Conservation (phyloP, 352 stramenopile species). For the Pythium phragmitis region DNA sequence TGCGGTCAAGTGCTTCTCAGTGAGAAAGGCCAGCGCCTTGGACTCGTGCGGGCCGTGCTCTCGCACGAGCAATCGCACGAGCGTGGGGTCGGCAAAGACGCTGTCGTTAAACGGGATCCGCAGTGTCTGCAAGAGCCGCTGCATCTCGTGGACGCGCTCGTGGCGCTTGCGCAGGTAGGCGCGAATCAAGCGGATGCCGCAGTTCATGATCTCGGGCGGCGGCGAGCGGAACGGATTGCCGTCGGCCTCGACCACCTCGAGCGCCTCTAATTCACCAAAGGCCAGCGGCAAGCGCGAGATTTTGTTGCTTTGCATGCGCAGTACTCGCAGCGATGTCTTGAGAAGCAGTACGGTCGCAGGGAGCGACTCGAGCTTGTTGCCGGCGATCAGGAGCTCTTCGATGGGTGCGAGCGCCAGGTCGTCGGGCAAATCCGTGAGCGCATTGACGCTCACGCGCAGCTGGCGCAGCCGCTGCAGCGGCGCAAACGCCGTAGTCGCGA, state of each 20-base stretch:
- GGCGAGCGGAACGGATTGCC: constrained; percentile 76
- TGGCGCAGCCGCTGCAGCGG: constrained; percentile 33
- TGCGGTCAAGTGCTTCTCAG: constrained; percentile 36
- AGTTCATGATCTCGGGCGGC: constrained; percentile 58
- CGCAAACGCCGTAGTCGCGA: constrained; percentile 47
- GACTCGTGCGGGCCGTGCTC: not conserved
- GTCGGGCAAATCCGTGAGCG: constrained; percentile 39
- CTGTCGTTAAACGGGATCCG: constrained; percentile 37
- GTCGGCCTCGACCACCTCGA: constrained; percentile 58
- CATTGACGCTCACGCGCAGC: constrained; percentile 52
- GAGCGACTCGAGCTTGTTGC: constrained; percentile 56
- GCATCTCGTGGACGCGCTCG: constrained; percentile 53
- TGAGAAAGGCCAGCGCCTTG: constrained; percentile 49
- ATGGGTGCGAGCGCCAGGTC: constrained; percentile 41
- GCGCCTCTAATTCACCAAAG: constrained; percentile 44
- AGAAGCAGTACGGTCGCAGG: constrained; percentile 41
- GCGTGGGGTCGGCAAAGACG: constrained; percentile 42
- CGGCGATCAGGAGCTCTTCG: constrained; percentile 56
- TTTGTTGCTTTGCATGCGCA: constrained; percentile 77
- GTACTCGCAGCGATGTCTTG: constrained; percentile 35
- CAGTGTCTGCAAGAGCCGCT: constrained; percentile 35
- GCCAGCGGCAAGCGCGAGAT: constrained; percentile 53
- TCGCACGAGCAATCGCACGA: constrained; percentile 33
- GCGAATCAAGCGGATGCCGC: constrained; percentile 49
- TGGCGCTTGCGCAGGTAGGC: constrained; percentile 61